phyloP scores from a whole-genome alignment of 257 asterid species.

The Gentiana macrophylla region DNA sequence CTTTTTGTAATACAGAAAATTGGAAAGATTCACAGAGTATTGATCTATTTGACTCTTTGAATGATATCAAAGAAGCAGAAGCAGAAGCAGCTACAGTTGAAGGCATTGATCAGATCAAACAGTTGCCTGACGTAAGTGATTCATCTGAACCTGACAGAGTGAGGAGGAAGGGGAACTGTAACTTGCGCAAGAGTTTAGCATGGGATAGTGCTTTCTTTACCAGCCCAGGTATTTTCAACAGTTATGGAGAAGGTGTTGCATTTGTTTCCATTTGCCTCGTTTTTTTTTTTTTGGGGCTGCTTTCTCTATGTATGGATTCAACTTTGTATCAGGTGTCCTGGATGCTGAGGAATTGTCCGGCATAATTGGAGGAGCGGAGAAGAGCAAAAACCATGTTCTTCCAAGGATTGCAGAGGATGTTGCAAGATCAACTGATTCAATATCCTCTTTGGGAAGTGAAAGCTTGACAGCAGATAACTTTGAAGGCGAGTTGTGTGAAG shows the following conservation, averaged over 20 bases:
- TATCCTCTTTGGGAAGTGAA: constrained; percentile 69
- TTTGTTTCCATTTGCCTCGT: background rate
- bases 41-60: constrained; percentile 16
- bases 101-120: constrained; percentile 15
- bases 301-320: background rate
- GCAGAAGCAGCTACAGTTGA: constrained; percentile 16
- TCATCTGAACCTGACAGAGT: constrained; percentile 43
- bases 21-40: constrained; percentile 7
- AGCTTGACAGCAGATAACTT: constrained; percentile 50
- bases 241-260: background rate
- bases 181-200: constrained; percentile 86
- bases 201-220: constrained; percentile 98
- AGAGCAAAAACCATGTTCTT: constrained; percentile 29
- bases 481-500: constrained; percentile 78
- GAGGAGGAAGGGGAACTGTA: constrained; percentile 47
- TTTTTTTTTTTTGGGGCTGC: background rate
- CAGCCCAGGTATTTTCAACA: constrained; percentile 53
- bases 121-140: constrained; percentile 42
- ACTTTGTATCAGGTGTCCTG: constrained; percentile 49
- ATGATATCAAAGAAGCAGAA: constrained; percentile 10
- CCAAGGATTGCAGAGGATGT: constrained; percentile 79
- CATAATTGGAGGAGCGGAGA: constrained; percentile 55
- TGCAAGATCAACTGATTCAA: constrained; percentile 58
- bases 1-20: constrained; percentile 24
- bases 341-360: constrained; percentile 73